Conservation (phyloP, 2,329 filamentous ascomycete species). For the Cercospora sesami region DNA sequence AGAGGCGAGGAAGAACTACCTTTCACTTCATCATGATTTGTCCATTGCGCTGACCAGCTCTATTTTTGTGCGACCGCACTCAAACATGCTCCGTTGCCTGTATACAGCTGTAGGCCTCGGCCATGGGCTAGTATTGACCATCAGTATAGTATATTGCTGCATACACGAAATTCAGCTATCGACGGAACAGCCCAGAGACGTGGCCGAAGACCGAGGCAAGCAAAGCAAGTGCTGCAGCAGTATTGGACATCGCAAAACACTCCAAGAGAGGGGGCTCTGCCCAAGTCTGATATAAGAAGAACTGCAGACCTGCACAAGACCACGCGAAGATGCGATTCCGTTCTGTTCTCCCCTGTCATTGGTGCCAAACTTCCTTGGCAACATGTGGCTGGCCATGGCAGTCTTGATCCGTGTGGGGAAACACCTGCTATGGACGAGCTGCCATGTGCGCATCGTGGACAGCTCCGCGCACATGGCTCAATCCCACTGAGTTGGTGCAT, state of each 20-base stretch:
- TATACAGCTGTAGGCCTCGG: neutral
- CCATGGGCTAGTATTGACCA: neutral
- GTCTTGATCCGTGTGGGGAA: conserved; percentile 1
- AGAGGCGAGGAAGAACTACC: neutral
- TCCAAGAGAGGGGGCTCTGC: neutral
- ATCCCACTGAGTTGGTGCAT: neutral
- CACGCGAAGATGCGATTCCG: neutral
- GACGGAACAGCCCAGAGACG: neutral
- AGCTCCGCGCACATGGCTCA: neutral
- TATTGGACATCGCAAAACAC: neutral
- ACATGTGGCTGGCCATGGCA: neutral
- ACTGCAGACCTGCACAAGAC: conserved; percentile 2
- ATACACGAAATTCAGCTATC: neutral
- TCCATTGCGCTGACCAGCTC: neutral
- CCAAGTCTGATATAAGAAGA: conserved; percentile 4
- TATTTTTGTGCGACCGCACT: neutral
- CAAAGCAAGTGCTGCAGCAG: neutral
- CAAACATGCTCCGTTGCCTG: neutral
- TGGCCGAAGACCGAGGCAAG: neutral
- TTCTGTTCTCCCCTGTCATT: neutral
- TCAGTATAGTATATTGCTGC: neutral
- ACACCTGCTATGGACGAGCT: neutral
- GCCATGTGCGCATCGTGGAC: neutral
- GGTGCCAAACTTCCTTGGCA: neutral
- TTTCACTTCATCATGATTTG: neutral